A percentile compares a stretch with the other conserved stretches of the same genome.
Evolutionary conservation across 2,329 filamentous ascomycete species (phyloP).

Genomic region (Exophiala aquamarina): DNA sequence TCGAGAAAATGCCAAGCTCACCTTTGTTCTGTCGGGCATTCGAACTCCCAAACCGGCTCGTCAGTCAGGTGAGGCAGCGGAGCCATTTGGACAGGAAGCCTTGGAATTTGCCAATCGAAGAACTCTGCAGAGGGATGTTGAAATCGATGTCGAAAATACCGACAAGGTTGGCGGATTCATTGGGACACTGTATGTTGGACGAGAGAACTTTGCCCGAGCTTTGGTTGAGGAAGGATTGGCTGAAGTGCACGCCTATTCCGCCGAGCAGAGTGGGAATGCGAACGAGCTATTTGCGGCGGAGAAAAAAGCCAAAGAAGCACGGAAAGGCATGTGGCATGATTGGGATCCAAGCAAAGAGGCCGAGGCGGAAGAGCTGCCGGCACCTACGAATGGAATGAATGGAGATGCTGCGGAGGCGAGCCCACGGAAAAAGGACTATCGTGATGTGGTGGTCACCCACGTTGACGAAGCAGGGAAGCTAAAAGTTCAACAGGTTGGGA

Average conservation of each 20-base stretch:
- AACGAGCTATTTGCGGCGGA: slow-evolving; percentile 85
- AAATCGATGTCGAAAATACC: slow-evolving; percentile 90
- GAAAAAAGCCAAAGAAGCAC: slow-evolving; percentile 81
- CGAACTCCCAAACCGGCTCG: slow-evolving; percentile 85
- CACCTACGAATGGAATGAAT: slow-evolving; percentile 46
- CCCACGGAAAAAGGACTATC: slow-evolving; percentile 80
- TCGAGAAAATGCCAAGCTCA: slow-evolving; percentile 90
- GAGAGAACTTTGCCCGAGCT: slow-evolving; percentile 91
- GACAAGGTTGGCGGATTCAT: slow-evolving; percentile 99
- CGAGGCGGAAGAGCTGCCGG: slow-evolving; percentile 53
- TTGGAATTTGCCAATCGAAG: slow-evolving; percentile 86
- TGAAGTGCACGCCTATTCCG: slow-evolving; percentile 89
- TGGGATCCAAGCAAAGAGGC: slow-evolving; percentile 89
- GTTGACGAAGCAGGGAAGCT: slow-evolving; percentile 78
- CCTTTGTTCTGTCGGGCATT: slow-evolving; percentile 90
- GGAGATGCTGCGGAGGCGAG: slow-evolving; percentile 55
- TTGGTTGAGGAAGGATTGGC: slow-evolving; percentile 93
- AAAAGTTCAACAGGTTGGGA: slow-evolving; percentile 88
- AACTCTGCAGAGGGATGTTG: slow-evolving; percentile 90
- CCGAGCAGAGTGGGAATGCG: slow-evolving; percentile 89
- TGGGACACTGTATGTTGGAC: slow-evolving; percentile 86
- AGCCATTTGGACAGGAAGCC: slow-evolving; percentile 94
- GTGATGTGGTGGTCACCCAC: slow-evolving; percentile 88
- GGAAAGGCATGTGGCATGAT: slow-evolving; percentile 88
- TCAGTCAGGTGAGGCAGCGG: slow-evolving; percentile 74